Evolutionary conservation across 1,284 basidiomycete genomes (phyloP), one percentile per base, ranked within the genome.

Genomic region (Irpex sp.): DNA sequence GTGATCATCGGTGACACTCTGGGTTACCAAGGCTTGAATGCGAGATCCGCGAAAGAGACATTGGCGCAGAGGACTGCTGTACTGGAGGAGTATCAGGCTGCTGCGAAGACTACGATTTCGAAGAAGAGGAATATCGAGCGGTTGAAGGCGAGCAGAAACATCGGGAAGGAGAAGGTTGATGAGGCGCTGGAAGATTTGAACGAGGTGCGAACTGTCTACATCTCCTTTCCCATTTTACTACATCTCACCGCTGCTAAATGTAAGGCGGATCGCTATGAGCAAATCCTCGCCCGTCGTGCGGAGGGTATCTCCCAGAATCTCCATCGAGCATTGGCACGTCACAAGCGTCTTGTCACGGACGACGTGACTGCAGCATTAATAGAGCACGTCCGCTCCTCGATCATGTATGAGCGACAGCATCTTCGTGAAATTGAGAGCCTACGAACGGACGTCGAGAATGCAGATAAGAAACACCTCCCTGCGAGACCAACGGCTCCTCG

Each of bases 151-250:
- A 95, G 92, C 69, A 88, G 88, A 9, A 95, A 87, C 68, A 96
- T 98, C 64, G 86, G 89, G 62, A 84, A 92, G 9, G 87, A 93
- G 62, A 89, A 88, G 63, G 96, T 97, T 4, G 94, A 97, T 72
- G 95, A 97, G 70, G 95, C 95, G 0, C 77, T 98, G 55, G 92
- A 94, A 72, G 95, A 98, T 65, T 87, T 97, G 78, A 91, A 96
- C 75, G 95, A 97, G 86, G 94, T 94, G 60, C 64, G 77, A 70
- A 9, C 13, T 4, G 19, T 43, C 49, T 15, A 26, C 47, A 17
- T 19, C 2, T 35, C 0, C 13, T 39, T 9, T 46, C 13, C 9
- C 11, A 9, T 13, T n/a, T 11, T 6, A n/a, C 11, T 2, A 47
- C 17, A n/a, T 51, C 61, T 70, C 31, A 68, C 65, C 35, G 11